Evolutionary conservation across 768 basidiomycete species (phyloP).

Genomic region (Chalciporus pseudorubinellus): DNA sequence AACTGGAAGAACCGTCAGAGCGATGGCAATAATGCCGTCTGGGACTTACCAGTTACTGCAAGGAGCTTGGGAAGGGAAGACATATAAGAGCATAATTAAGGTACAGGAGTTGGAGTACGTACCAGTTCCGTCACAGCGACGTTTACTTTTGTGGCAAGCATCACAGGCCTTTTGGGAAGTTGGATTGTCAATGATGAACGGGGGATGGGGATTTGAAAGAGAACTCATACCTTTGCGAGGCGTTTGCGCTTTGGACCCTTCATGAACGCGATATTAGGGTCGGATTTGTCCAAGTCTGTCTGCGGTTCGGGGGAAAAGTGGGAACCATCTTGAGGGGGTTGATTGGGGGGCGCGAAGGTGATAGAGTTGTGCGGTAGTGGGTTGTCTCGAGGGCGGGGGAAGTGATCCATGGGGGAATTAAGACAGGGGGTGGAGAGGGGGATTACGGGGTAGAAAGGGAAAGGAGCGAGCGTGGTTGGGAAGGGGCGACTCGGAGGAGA

Average conservation of each 20-base stretch:
- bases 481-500: background rate
- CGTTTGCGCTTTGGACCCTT: constrained; percentile 55
- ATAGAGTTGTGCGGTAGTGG: constrained; percentile 19
- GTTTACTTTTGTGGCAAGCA: constrained; percentile 82
- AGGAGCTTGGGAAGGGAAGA: constrained; percentile 47
- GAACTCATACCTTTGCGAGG: constrained; percentile 44
- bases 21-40: constrained; percentile 1
- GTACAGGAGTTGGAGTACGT: constrained; percentile 20
- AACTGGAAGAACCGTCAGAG: constrained; percentile 41
- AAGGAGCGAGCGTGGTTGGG: constrained; percentile 4
- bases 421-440: background rate
- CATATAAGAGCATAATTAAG: constrained; percentile 4
- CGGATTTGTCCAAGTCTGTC: constrained; percentile 28
- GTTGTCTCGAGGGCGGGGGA: constrained; percentile 24
- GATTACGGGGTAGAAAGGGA: background rate
- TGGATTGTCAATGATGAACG: constrained; percentile 1
- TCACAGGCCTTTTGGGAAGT: constrained; percentile 58
- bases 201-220: background rate
- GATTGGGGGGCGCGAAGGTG: constrained; percentile 23
- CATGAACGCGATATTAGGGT: constrained; percentile 41
- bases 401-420: constrained; percentile 37
- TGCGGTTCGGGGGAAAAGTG: constrained; percentile 19
- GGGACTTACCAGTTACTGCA: constrained; percentile 73
- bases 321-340: constrained; percentile 19
- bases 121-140: constrained; percentile 82